These are phyloP conservation scores for Mycena leptocephala DNA, from an alignment of 768 basidiomycete genomes.

Conservation along the genomic window DNA sequence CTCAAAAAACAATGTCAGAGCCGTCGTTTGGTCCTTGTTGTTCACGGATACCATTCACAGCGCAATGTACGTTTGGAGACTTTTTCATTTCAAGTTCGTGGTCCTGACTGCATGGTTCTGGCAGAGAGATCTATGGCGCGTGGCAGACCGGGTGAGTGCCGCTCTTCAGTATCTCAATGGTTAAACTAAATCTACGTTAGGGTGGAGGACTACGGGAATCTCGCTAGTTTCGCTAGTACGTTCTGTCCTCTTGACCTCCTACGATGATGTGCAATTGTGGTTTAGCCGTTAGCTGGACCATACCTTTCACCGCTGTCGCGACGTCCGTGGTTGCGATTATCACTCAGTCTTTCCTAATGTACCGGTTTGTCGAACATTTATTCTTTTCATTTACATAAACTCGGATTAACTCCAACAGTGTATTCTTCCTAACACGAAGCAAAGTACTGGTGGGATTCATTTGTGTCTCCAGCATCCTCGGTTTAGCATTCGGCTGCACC, in stretches of 20 bases:
- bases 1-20: background rate
- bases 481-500: constrained; percentile 61
- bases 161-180: background rate
- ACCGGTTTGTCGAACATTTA: constrained; percentile 52
- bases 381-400: background rate
- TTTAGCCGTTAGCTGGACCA: constrained; percentile 64
- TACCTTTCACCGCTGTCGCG: constrained; percentile 65
- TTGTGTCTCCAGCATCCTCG: constrained; percentile 53
- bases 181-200: constrained; percentile 36
- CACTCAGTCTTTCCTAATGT: constrained; percentile 65
- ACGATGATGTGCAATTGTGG: background rate
- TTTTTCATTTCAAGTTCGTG: background rate
- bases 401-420: constrained; percentile 41
- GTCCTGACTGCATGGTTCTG: constrained; percentile 5
- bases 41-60: constrained; percentile 56
- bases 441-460: constrained; percentile 53
- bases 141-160: constrained; percentile 51
- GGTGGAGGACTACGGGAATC: constrained; percentile 59
- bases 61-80: constrained; percentile 45
- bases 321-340: constrained; percentile 64
- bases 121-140: constrained; percentile 51
- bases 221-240: constrained; percentile 49
- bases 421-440: constrained; percentile 55
- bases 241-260: constrained; percentile 23
- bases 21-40: constrained; percentile 51